Evolutionary conservation across 2,329 filamentous ascomycete species (phyloP).

Genomic region (Xylariomycetidae sp.): DNA sequence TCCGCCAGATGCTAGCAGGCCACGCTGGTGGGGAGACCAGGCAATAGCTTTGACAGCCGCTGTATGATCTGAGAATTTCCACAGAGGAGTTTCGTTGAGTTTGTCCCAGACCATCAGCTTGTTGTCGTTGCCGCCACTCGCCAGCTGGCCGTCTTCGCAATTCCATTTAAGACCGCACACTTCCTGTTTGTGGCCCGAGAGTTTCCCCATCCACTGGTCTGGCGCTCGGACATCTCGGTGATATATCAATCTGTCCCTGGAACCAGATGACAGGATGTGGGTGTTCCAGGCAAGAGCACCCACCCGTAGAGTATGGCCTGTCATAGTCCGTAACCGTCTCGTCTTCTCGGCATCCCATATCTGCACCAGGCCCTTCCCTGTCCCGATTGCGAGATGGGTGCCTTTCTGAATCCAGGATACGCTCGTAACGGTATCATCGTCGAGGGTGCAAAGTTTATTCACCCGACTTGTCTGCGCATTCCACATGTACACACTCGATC

Average conservation of each 20-base stretch:
- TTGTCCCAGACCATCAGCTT: constrained; percentile 99
- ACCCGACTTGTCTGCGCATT: constrained; percentile 88
- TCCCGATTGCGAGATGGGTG: constrained; percentile 92
- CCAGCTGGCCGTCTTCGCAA: constrained; percentile 88
- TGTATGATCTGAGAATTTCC: constrained; percentile 91
- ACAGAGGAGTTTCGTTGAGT: constrained; percentile 83
- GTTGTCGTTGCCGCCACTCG: constrained; percentile 96
- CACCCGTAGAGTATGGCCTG: constrained; percentile 87
- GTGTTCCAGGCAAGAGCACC: constrained; percentile 97
- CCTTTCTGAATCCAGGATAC: constrained; percentile 98
- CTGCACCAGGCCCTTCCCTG: constrained; percentile 88
- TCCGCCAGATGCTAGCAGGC: constrained; percentile 89
- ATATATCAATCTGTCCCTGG: constrained; percentile 86
- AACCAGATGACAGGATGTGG: constrained; percentile 93
- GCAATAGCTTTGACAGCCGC: constrained; percentile 97
- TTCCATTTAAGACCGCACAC: constrained; percentile 98
- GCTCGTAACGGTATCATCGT: constrained; percentile 91
- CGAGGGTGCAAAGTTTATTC: constrained; percentile 87
- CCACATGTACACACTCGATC: constrained; percentile 97
- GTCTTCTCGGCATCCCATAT: constrained; percentile 95
- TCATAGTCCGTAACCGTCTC: constrained; percentile 88
- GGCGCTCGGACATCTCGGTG: constrained; percentile 92
- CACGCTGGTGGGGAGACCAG: constrained; percentile 94
- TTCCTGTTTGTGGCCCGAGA: constrained; percentile 95
- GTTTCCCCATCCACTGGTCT: constrained; percentile 80